phyloP scores from a whole-genome alignment of 192 early-diverging fungal species.

The Dimargaris cristalligena region DNA sequence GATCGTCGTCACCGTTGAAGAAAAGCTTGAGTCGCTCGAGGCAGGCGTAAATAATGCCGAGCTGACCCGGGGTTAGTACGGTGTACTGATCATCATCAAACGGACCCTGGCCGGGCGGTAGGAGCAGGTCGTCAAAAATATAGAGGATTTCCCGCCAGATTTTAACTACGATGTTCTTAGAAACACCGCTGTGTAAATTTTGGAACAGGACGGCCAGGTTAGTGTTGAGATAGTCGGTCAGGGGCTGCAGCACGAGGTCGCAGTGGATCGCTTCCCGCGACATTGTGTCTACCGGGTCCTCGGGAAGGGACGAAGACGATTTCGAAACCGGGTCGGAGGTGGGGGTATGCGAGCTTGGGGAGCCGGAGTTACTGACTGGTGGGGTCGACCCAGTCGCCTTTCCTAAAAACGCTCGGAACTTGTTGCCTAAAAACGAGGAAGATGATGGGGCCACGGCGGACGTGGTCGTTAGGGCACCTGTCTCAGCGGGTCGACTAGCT shows the following conservation, averaged over 20 bases:
- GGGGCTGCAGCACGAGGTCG: conserved; percentile 44
- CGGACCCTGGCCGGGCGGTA: conserved; percentile 49
- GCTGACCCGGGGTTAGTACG: conserved; percentile 42
- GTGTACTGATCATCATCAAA: conserved; percentile 32
- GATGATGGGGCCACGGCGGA: conserved; percentile 16
- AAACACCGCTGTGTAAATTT: conserved; percentile 43
- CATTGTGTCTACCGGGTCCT: conserved; percentile 15
- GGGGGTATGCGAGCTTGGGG: no score
- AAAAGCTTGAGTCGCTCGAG: conserved; percentile 54
- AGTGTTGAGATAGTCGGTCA: conserved; percentile 59
- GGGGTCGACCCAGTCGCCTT: conserved; percentile 16
- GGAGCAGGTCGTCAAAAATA: conserved; percentile 45
- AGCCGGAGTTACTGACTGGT: no score
- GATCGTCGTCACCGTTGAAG: conserved; percentile 52
- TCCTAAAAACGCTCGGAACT: conserved; percentile 19
- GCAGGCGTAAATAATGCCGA: conserved; percentile 51
- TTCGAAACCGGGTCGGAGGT: no score
- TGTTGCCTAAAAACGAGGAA: conserved; percentile 31
- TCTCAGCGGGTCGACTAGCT: conserved; percentile 17
- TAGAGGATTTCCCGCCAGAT: conserved; percentile 58
- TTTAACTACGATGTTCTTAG: conserved; percentile 41
- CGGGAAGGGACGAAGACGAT: no score
- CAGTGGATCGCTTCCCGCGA: conserved; percentile 23
- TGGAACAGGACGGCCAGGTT: conserved; percentile 49
- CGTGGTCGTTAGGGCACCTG: conserved; percentile 13